Evolutionary conservation across 208 protist species (phyloP), one percentile per base, ranked within the genome.

Genomic region (Naegleria fowleri): DNA sequence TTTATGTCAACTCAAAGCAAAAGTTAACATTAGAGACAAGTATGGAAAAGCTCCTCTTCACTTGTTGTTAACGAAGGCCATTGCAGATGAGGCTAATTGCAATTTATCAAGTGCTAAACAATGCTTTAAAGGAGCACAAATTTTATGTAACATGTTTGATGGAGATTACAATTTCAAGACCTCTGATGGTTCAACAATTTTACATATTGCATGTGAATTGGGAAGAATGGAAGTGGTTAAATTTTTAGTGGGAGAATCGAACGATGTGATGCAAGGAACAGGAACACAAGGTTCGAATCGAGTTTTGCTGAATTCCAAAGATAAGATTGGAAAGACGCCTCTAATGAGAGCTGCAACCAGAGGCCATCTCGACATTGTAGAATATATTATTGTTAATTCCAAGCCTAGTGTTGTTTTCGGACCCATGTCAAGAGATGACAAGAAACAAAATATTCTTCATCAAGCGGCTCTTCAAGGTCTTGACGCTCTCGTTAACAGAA

Each of bases 111-210:
- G 29, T 79, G 16, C 29, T 9, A 59, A 59, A 11, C 55, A 89
- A 40, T 58, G 48, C n/a, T 89, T 41, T 29, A 38, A 40, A 41
- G 41, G 48, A 41, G 86, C 86, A 29, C 7, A 89, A 33, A 29
- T 89, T 38, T 25, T 89, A 25, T 41, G 39, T 13, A 36, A 36
- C 16, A 33, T 89, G 33, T 67, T 41, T 25, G 51, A 40, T 41
- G 86, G 48, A 39, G 86, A 89, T 67, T 51, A 48, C 19, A 89
- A 89, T 67, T 89, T 89, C 86, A 89, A 89, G 39, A 89, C 15
- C 6, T 13, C 48, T 9, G 51, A 89, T 0, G 86, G 86, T n/a
- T 89, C 86, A 6, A 89, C 43, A 67, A 48, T 40, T 89, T 89
- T 89, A 41, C 86, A 89, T 67, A 41, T 55, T 33, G 86, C 86